These are phyloP conservation scores for Sporothrix curviconia DNA, from an alignment of 2,329 filamentous ascomycete genomes.

Conservation along the genomic window DNA sequence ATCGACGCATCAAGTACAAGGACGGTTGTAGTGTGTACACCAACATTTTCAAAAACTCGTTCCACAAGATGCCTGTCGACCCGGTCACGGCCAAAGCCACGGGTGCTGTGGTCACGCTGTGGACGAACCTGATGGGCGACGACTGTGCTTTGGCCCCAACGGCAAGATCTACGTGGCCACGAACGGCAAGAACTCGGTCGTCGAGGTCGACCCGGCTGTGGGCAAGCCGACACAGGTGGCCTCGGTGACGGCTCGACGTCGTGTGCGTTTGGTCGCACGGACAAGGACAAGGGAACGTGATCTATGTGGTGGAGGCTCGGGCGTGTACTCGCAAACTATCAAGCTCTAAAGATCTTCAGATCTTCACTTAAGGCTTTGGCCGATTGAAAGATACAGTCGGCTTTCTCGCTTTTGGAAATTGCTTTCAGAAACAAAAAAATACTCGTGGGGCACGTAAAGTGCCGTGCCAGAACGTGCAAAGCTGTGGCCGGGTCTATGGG, in stretches of 20 bases:
- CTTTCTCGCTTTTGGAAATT: too few species aligned
- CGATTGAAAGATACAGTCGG: too few species aligned
- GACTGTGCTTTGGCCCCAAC: conserved; percentile 28
- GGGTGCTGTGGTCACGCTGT: conserved; percentile 24
- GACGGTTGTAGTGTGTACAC: conserved; percentile 29
- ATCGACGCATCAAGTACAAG: conserved; percentile 28
- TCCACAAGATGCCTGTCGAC: conserved; percentile 28
- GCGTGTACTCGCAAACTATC: conserved; percentile 21
- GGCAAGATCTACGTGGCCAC: conserved; percentile 29
- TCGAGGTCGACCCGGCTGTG: conserved; percentile 26
- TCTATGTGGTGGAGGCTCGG: conserved; percentile 25
- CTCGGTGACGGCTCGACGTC: conserved; percentile 24
- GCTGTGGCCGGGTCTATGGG: background rate
- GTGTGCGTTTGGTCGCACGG: conserved; percentile 27
- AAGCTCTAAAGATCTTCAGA: too few species aligned
- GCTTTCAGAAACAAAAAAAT: background rate
- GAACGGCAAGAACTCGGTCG: conserved; percentile 26
- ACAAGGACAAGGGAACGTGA: conserved; percentile 25
- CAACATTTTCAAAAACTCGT: conserved; percentile 31
- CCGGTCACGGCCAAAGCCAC: conserved; percentile 23
- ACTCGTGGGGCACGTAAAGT: background rate
- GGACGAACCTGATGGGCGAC: conserved; percentile 30
- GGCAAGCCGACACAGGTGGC: conserved; percentile 24
- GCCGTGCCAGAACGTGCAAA: too few species aligned
- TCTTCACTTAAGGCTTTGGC: too few species aligned